Evolutionary conservation across 371 early-diverging fungal genomes (phyloP).

Genomic region (Mucor sp.): DNA sequence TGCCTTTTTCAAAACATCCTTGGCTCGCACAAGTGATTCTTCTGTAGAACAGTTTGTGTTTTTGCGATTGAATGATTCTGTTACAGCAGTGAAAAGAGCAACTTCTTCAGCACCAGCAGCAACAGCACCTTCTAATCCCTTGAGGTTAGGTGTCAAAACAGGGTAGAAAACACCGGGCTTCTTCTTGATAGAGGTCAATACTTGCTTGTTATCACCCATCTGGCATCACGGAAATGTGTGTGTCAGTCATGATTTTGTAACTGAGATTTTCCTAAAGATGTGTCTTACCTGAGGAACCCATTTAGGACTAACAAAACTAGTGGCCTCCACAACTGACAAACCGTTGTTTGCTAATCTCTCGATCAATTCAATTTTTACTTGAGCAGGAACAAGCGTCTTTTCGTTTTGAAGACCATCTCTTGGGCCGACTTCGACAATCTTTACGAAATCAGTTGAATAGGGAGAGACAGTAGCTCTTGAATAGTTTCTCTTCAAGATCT

Average conservation of each 20-base stretch:
- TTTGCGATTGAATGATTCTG: slow-evolving; percentile 85
- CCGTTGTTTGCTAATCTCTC: slow-evolving; percentile 83
- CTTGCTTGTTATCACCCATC: slow-evolving; percentile 87
- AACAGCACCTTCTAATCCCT: slow-evolving; percentile 84
- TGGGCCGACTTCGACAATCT: slow-evolving; percentile 93
- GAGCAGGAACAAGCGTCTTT: slow-evolving; percentile 79
- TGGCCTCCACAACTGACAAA: slow-evolving; percentile 86
- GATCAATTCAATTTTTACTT: slow-evolving; percentile 84
- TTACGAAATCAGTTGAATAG: slow-evolving; percentile 50
- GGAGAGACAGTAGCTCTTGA: background rate
- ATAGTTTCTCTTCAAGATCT: slow-evolving; percentile 10
- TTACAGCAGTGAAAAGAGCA: slow-evolving; percentile 92
- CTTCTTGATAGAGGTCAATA: slow-evolving; percentile 70
- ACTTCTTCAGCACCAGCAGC: slow-evolving; percentile 83
- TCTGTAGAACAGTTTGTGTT: slow-evolving; percentile 94
- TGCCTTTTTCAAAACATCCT: slow-evolving; percentile 71
- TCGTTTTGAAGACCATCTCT: slow-evolving; percentile 98
- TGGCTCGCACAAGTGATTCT: slow-evolving; percentile 79
- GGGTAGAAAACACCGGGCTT: slow-evolving; percentile 78
- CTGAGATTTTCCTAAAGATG: background rate
- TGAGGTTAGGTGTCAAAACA: slow-evolving; percentile 90
- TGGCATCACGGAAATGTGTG: slow-evolving; percentile 14
- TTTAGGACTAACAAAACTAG: slow-evolving; percentile 97
- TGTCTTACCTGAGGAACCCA: slow-evolving; percentile 91
- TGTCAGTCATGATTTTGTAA: background rate